Evolutionary conservation across 139 green algal genomes (phyloP).

Genomic region (Coccomyxa sp.): DNA sequence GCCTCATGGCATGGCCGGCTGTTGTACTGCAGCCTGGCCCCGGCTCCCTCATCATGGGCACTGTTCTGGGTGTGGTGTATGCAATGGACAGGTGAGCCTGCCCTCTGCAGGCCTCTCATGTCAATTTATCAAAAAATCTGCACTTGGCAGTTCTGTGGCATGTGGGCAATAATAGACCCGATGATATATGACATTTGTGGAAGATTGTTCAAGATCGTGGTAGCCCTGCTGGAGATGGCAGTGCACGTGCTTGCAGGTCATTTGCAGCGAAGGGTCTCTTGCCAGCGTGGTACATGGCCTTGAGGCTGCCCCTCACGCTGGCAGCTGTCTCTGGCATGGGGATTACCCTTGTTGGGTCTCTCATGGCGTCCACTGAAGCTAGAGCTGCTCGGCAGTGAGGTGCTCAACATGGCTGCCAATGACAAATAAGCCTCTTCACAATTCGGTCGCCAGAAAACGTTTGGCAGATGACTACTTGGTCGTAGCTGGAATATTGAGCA

Average conservation of each 20-base stretch:
- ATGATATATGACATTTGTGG: neutral
- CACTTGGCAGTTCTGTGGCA: neutral
- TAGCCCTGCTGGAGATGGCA: neutral
- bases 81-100: constrained; percentile 37
- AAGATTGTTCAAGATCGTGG: neutral
- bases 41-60: constrained; percentile 22
- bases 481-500: no score
- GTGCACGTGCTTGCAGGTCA: neutral
- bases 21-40: constrained; percentile 42
- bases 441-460: no score
- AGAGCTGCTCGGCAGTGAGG: no score
- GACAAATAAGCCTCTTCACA: no score
- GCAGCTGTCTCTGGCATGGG: constrained; percentile 30
- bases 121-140: neutral
- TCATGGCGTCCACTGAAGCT: no score
- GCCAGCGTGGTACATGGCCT: constrained; percentile 36
- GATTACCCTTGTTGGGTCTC: no score
- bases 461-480: no score
- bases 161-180: neutral
- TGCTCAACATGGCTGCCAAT: no score
- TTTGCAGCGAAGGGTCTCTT: constrained; percentile 7
- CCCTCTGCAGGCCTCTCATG: neutral
- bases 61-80: constrained; percentile 34
- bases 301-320: constrained; percentile 42
- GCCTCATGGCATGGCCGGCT: constrained; percentile 74